phyloP scores from a whole-genome alignment of 1,139 yeast genomes.

The Geotrichum carabidarum region DNA sequence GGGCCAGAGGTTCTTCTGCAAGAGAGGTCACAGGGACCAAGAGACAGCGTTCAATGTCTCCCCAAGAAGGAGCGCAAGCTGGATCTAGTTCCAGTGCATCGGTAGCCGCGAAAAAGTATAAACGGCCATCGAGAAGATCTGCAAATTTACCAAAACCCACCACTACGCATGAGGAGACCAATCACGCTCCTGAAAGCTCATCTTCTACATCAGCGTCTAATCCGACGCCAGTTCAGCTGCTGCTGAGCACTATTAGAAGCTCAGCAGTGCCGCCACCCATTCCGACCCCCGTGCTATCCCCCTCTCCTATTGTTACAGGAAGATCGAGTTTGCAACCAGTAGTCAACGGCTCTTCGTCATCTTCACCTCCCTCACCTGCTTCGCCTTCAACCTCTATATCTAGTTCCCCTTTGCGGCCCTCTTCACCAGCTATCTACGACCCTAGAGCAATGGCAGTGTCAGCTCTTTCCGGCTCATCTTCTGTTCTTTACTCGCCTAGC shows the following conservation, averaged over 20 bases:
- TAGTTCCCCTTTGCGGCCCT: constrained; percentile 4
- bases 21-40: background rate
- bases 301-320: constrained; percentile 10
- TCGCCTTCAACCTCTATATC: constrained; percentile 9
- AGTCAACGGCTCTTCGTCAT: background rate
- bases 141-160: background rate
- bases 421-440: constrained; percentile 2
- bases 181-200: constrained; percentile 1
- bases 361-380: background rate
- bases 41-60: constrained; percentile 9
- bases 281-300: constrained; percentile 18
- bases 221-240: constrained; percentile 25
- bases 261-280: constrained; percentile 18
- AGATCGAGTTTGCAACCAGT: background rate
- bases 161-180: background rate
- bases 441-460: constrained; percentile 1
- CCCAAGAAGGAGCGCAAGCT: constrained; percentile 11
- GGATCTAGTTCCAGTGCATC: background rate
- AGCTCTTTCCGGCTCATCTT: background rate
- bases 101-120: constrained; percentile 4
- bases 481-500: background rate
- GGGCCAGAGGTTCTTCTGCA: background rate
- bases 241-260: constrained; percentile 27
- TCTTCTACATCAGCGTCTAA: constrained; percentile 9
- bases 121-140: constrained; percentile 6